Percentiles rank a stretch among this genome's conserved stretches.
Evolutionary conservation across 345 rosid genomes (phyloP).

Genomic region (Mercurialis annua): DNA sequence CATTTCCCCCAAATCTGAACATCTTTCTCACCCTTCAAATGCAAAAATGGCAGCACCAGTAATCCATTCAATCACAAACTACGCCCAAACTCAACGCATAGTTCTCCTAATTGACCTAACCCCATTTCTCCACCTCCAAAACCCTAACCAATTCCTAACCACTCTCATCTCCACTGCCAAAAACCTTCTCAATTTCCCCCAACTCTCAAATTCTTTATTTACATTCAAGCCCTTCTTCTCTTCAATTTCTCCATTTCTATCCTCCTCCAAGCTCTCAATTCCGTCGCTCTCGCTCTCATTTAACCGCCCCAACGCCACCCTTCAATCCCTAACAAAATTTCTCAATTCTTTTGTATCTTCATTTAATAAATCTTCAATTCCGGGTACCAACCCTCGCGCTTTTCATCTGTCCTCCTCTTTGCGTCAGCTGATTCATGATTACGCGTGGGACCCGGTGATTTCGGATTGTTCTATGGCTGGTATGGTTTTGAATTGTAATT

Average conservation of each 20-base stretch:
- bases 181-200: conserved; percentile 55
- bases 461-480: conserved; percentile 41
- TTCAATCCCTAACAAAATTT: conserved; percentile 44
- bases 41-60: conserved; percentile 32
- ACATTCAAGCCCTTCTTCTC: conserved; percentile 82
- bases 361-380: conserved; percentile 8
- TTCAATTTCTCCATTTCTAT: conserved; percentile 81
- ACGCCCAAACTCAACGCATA: conserved; percentile 64
- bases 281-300: conserved; percentile 64
- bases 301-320: conserved; percentile 48
- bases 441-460: conserved; percentile 64
- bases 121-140: conserved; percentile 45
- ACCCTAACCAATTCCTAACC: conserved; percentile 36
- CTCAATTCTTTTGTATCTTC: conserved; percentile 16
- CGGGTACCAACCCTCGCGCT: conserved; percentile 30
- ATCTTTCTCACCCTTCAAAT: background rate
- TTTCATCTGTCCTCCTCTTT: conserved; percentile 50
- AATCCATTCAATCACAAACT: conserved; percentile 35
- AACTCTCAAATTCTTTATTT: conserved; percentile 58
- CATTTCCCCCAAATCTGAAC: background rate
- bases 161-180: conserved; percentile 50
- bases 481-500: conserved; percentile 40
- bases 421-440: conserved; percentile 76
- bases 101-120: conserved; percentile 72
- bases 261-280: conserved; percentile 70